Evolutionary conservation across 768 basidiomycete genomes (phyloP).

Genomic region (Mycena pura): DNA sequence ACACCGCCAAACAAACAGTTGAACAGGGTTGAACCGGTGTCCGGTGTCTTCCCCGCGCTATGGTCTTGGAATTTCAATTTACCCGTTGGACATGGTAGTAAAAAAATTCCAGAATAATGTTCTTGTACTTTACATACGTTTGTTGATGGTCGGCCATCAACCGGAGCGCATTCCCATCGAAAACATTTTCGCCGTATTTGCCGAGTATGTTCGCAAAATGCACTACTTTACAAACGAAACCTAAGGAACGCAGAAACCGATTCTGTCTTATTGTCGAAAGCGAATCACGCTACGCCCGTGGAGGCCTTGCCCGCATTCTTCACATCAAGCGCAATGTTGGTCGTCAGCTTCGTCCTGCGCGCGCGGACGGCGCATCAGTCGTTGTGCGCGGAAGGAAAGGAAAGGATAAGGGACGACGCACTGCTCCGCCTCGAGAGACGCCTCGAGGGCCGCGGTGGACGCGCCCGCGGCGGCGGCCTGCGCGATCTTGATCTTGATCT

Average conservation of each 20-base stretch:
- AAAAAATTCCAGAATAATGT: too few species aligned
- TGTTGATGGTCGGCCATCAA: too few species aligned
- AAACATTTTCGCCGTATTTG: too few species aligned
- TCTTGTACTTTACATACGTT: too few species aligned
- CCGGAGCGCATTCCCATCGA: too few species aligned
- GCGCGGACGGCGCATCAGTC: background rate
- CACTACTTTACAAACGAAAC: slow-evolving; percentile 14
- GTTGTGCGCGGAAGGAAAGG: background rate
- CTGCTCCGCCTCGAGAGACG: slow-evolving; percentile 36
- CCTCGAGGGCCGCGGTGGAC: slow-evolving; percentile 36
- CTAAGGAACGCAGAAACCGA: background rate
- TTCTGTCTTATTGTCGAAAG: too few species aligned
- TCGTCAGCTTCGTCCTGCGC: slow-evolving; percentile 41
- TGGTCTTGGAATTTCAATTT: too few species aligned
- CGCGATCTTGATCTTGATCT: slow-evolving; percentile 44
- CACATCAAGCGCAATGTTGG: slow-evolving; percentile 43
- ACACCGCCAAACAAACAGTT: too few species aligned
- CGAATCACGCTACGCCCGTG: slow-evolving; percentile 31
- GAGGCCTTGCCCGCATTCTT: slow-evolving; percentile 39
- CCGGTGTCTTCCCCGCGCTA: too few species aligned
- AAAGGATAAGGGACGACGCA: slow-evolving; percentile 10
- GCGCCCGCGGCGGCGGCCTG: slow-evolving; percentile 40
- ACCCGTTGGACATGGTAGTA: too few species aligned
- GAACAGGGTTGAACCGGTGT: too few species aligned
- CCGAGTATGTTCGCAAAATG: slow-evolving; percentile 9